Evolutionary conservation across 306 rosid species (phyloP).

Genomic region (Carpinus fangiana): DNA sequence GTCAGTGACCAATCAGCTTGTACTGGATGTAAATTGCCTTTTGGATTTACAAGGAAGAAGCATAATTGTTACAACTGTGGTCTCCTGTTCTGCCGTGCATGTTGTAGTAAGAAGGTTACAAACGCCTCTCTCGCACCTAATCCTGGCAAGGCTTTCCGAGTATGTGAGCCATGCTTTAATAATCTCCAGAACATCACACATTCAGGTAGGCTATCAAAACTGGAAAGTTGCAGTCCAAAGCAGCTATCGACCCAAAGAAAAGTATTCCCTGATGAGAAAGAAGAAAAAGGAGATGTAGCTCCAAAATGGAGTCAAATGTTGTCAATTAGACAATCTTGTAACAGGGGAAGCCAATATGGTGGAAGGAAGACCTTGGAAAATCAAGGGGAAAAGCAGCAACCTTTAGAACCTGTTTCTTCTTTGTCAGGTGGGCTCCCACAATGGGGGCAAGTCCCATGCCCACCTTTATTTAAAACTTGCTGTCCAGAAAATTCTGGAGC

Average conservation of each 20-base stretch:
- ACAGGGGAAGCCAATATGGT: conserved; percentile 49
- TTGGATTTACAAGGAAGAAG: conserved; percentile 79
- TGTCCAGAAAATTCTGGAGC: conserved; percentile 40
- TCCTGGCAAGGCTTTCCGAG: conserved; percentile 68
- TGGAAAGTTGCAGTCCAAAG: conserved; percentile 26
- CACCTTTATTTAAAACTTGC: conserved; percentile 39
- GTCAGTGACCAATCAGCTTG: conserved; percentile 67
- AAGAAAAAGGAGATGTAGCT: conserved; percentile 48
- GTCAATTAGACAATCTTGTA: conserved; percentile 47
- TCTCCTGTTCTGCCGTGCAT: conserved; percentile 64
- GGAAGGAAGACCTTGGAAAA: conserved; percentile 51
- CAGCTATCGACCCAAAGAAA: conserved; percentile 36
- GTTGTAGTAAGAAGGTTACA: conserved; percentile 57
- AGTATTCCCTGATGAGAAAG: conserved; percentile 41
- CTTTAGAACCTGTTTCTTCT: conserved; percentile 38
- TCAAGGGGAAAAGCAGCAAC: conserved; percentile 43
- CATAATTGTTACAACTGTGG: conserved; percentile 88
- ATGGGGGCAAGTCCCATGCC: conserved; percentile 84
- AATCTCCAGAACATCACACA: conserved; percentile 41
- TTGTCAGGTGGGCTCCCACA: conserved; percentile 43
- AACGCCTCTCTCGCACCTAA: conserved; percentile 77
- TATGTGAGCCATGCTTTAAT: conserved; percentile 71
- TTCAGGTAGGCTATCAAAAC: conserved; percentile 31
- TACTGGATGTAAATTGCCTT: conserved; percentile 71
- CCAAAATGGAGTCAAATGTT: conserved; percentile 48